phyloP scores from a whole-genome alignment of 257 asterid species.

The Scutellaria baicalensis region DNA sequence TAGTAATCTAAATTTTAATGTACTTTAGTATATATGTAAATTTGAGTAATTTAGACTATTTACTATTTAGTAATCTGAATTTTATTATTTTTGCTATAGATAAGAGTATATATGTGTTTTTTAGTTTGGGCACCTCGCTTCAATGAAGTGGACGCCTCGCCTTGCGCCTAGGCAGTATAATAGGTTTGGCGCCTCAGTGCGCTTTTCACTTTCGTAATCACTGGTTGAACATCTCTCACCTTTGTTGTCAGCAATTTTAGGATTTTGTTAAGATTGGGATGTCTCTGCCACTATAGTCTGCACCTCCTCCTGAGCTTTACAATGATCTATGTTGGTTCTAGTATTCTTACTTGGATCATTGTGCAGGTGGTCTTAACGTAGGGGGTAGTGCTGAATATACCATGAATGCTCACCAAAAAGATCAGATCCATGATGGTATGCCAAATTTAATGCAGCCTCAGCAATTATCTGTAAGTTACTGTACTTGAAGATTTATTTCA shows the following conservation, averaged over 20 bases:
- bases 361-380: slow-evolving; percentile 33
- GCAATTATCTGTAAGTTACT: slow-evolving; percentile 60
- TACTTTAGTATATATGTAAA: too few relatives aligned
- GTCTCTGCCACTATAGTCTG: not conserved
- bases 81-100: too few relatives aligned
- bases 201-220: too few relatives aligned
- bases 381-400: slow-evolving; percentile 59
- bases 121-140: too few relatives aligned
- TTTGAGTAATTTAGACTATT: too few relatives aligned
- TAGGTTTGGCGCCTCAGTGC: too few relatives aligned
- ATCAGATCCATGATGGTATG: slow-evolving; percentile 66
- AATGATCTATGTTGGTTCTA: not conserved
- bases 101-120: too few relatives aligned
- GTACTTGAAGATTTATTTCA: slow-evolving; percentile 4
- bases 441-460: slow-evolving; percentile 70
- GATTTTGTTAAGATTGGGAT: not conserved
- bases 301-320: not conserved
- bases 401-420: slow-evolving; percentile 59
- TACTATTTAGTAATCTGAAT: too few relatives aligned
- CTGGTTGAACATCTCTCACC: not conserved
- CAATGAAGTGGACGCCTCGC: too few relatives aligned
- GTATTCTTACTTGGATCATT: slow-evolving; percentile 1
- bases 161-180: too few relatives aligned
- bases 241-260: not conserved
- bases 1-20: too few relatives aligned